Percentiles rank a stretch among this genome's conserved stretches.
phyloP scores from a whole-genome alignment of 2,329 filamentous ascomycete species.

The Plenodomus biglobosus region DNA sequence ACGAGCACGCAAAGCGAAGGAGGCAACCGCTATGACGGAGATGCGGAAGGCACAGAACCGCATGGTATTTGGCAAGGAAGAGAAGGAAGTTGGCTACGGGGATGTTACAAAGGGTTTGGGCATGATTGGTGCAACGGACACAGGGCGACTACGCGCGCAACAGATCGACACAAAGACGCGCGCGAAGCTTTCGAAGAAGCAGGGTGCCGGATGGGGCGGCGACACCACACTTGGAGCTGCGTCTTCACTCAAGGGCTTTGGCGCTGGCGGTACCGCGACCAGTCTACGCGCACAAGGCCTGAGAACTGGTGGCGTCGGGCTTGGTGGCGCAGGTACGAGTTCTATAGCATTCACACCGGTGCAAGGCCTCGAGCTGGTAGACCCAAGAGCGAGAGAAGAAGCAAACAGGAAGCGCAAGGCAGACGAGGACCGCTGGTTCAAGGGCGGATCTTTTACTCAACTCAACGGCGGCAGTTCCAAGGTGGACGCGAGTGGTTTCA shows the following conservation, averaged over 20 bases:
- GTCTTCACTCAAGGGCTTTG: slow-evolving; percentile 79
- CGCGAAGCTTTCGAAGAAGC: slow-evolving; percentile 91
- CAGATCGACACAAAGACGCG: slow-evolving; percentile 93
- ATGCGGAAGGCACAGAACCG: slow-evolving; percentile 94
- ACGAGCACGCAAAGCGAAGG: slow-evolving; percentile 90
- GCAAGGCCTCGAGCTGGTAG: slow-evolving; percentile 91
- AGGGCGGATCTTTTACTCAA: slow-evolving; percentile 94
- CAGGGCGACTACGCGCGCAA: slow-evolving; percentile 82
- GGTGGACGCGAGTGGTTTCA: slow-evolving; percentile 68
- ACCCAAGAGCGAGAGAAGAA: slow-evolving; percentile 87
- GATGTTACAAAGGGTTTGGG: slow-evolving; percentile 86
- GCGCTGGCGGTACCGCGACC: slow-evolving; percentile 64
- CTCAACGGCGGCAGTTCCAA: slow-evolving; percentile 56
- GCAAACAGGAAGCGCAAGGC: slow-evolving; percentile 87
- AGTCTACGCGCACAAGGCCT: slow-evolving; percentile 78
- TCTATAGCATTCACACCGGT: slow-evolving; percentile 93
- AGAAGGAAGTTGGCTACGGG: slow-evolving; percentile 89
- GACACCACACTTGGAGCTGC: slow-evolving; percentile 53
- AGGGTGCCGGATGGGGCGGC: slow-evolving; percentile 84
- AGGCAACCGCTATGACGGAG: slow-evolving; percentile 95
- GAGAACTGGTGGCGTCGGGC: slow-evolving; percentile 77
- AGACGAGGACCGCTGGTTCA: slow-evolving; percentile 95
- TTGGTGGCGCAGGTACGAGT: slow-evolving; percentile 68
- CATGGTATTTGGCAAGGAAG: slow-evolving; percentile 93
- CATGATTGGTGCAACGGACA: slow-evolving; percentile 89